phyloP scores from a whole-genome alignment of 768 basidiomycete genomes.

The Russula earlei region DNA sequence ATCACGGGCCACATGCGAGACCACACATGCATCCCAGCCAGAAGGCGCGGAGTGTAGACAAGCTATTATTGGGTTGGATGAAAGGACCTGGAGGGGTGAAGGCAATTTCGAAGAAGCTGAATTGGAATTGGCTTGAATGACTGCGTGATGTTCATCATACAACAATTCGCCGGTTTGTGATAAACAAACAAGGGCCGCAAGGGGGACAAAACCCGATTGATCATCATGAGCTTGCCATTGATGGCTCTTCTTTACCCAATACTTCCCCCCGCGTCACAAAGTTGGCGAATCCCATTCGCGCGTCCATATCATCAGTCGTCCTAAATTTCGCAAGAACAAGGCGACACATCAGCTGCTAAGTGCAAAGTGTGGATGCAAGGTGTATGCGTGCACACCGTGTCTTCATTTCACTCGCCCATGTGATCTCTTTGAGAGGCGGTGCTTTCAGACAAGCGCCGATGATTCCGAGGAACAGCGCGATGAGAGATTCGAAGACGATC shows the following conservation, averaged over 20 bases:
- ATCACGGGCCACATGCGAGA: not conserved
- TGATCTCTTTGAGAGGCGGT: slow-evolving; percentile 66
- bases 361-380: not conserved
- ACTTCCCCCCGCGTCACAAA: slow-evolving; percentile 17
- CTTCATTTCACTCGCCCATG: slow-evolving; percentile 86
- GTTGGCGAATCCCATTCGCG: slow-evolving; percentile 19
- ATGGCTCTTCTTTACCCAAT: not conserved
- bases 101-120: not conserved
- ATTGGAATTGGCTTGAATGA: too few relatives aligned
- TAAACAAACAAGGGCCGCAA: not conserved
- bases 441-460: slow-evolving; percentile 65
- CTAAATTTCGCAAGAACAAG: not conserved
- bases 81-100: not conserved
- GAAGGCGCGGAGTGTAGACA: not conserved
- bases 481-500: slow-evolving; percentile 59
- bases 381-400: slow-evolving; percentile 43
- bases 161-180: too few relatives aligned
- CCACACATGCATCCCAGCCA: not conserved
- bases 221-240: not conserved
- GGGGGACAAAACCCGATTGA: too few relatives aligned
- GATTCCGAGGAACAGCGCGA: slow-evolving; percentile 57
- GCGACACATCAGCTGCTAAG: not conserved
- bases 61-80: not conserved
- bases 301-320: slow-evolving; percentile 21
- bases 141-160: too few relatives aligned